Evolutionary conservation across 2,329 filamentous ascomycete species (phyloP), one percentile per base, ranked within the genome.

Genomic region (Apiospora aurea): DNA sequence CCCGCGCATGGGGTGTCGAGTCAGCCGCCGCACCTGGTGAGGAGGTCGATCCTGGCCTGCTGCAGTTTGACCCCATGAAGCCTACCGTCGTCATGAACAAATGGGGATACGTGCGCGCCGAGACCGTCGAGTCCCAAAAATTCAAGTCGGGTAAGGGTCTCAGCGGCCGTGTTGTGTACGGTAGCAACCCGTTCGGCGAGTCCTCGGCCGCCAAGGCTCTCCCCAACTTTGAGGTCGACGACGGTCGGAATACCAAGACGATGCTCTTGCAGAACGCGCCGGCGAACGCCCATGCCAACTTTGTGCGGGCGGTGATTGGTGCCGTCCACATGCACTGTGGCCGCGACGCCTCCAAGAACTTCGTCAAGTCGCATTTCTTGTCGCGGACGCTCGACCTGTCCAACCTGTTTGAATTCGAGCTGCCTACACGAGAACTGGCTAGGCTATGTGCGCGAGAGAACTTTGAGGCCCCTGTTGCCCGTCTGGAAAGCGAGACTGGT

Each of bases 1-100:
- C 93, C 21, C 86, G 88, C 74, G 93, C 96, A 84, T 99, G 96
- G 96, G 96, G 96, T 83, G 91, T 98, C 21, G 96, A 98, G 81
- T 84, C 87, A 61, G 96, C 94, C n/a, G 94, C 93, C 14, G 92
- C 91, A 26, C 96, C 96, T 0, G 96, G 96, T 69, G 90, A 90
- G 72, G 96, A 98, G 84, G 95, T 98, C 71, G 96, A 99, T 81
- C 92, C 95, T 0, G 96, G 96, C 7, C 86, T 97, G 70, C 86
- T 99, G 73, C 96, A 98, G 81, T 97, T 95, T 86, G 84, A 84
- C 83, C 83, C 83, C 80, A 82, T 87, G 70, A 79, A 81, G 69
- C 79, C 83, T 21, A 85, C 86, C 26, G 79, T 85, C 29, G 79
- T 83, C 69, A 82, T 85, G 81, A 86, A 79, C 74, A 85, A 79